phyloP scores from a whole-genome alignment of 2,329 filamentous ascomycete genomes.

The Fonsecaea monophora region DNA sequence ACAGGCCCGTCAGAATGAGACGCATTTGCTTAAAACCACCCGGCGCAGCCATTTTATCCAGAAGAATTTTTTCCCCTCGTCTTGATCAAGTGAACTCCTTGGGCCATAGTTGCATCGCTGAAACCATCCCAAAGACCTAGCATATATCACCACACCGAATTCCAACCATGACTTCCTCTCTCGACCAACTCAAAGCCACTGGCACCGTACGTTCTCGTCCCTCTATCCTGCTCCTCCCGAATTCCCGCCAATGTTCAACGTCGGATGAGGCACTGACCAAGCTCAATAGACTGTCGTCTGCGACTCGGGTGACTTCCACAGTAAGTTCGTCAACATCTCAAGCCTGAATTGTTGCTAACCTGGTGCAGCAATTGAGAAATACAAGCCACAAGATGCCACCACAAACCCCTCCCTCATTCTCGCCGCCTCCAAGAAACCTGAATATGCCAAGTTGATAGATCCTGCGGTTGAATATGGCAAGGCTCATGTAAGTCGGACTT shows the following conservation, averaged over 20 bases:
- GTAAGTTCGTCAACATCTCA: constrained; percentile 58
- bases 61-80: background rate
- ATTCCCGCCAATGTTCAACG: constrained; percentile 5
- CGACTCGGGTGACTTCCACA: constrained; percentile 90
- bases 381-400: constrained; percentile 99
- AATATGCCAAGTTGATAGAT: constrained; percentile 93
- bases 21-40: constrained; percentile 4
- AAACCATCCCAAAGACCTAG: background rate
- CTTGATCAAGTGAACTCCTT: background rate
- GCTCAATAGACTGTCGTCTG: constrained; percentile 81
- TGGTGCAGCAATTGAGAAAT: constrained; percentile 88
- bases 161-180: constrained; percentile 76
- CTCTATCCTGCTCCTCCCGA: constrained; percentile 19
- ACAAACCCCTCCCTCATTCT: constrained; percentile 99
- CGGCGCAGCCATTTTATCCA: background rate
- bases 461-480: constrained; percentile 85
- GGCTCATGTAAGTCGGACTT: constrained; percentile 62
- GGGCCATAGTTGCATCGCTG: background rate
- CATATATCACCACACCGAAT: background rate
- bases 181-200: constrained; percentile 95
- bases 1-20: constrained; percentile 1
- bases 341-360: constrained; percentile 29
- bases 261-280: constrained; percentile 16
- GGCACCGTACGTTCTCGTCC: constrained; percentile 78
- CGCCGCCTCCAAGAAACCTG: constrained; percentile 95